Evolutionary conservation across 768 basidiomycete species (phyloP).

Genomic region (Infundibulicybe gibba): DNA sequence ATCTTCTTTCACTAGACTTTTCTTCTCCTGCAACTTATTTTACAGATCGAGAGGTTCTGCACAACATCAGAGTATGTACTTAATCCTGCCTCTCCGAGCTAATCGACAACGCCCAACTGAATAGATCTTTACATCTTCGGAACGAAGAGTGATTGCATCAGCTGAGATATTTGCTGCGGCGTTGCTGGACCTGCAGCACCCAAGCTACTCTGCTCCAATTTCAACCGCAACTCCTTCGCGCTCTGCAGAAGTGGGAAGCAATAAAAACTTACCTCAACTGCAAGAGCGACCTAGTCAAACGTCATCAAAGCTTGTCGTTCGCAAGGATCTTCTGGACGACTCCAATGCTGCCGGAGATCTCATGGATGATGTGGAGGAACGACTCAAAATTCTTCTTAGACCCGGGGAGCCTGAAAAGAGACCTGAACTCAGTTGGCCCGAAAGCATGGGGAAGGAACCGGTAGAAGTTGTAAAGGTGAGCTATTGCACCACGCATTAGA

Average conservation of each 20-base stretch:
- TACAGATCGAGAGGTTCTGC: constrained; percentile 90
- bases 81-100: background rate
- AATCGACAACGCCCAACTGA: no score
- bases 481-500: background rate
- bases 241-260: constrained; percentile 41
- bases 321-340: constrained; percentile 95
- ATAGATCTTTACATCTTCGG: constrained; percentile 96
- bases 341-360: constrained; percentile 98
- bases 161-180: constrained; percentile 95
- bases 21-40: no score
- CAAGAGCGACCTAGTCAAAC: constrained; percentile 30
- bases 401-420: constrained; percentile 95
- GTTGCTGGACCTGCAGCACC: constrained; percentile 60
- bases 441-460: constrained; percentile 96
- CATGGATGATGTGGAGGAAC: constrained; percentile 98
- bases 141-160: constrained; percentile 93
- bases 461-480: constrained; percentile 89
- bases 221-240: constrained; percentile 46
- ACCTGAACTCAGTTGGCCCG: constrained; percentile 98
- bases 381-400: constrained; percentile 89
- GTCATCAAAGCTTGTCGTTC: constrained; percentile 73
- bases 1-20: constrained; percentile 22
- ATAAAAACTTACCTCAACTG: constrained; percentile 34
- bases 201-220: constrained; percentile 40
- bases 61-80: constrained; percentile 91